phyloP scores from a whole-genome alignment of 768 basidiomycete species.

The Rhodosporidiobolus odoratus region DNA sequence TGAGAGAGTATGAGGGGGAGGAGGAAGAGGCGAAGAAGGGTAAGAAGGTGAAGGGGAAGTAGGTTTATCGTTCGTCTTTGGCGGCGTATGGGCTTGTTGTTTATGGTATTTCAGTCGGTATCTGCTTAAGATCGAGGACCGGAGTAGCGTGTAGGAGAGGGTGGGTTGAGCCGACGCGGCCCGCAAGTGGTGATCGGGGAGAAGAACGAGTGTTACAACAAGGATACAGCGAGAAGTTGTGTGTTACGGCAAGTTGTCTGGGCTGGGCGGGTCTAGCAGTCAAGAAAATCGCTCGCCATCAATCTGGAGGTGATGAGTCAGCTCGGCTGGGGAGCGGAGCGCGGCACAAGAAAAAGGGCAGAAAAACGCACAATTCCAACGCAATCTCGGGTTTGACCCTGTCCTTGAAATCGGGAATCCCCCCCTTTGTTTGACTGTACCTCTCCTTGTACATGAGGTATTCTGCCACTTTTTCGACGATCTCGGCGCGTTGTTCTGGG shows the following conservation, averaged over 20 bases:
- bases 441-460: conserved; percentile 39
- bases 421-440: conserved; percentile 26
- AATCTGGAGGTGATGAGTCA: neutral
- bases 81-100: too few relatives aligned
- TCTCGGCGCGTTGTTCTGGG: conserved; percentile 29
- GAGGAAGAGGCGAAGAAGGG: neutral
- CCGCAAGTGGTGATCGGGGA: too few relatives aligned
- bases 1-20: conserved; percentile 66
- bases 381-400: conserved; percentile 36
- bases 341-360: neutral
- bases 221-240: too few relatives aligned
- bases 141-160: too few relatives aligned
- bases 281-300: conserved; percentile 34
- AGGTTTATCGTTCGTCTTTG: too few relatives aligned
- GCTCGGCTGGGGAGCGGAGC: neutral
- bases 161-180: too few relatives aligned
- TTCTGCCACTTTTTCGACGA: conserved; percentile 36
- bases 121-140: too few relatives aligned
- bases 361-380: conserved; percentile 33
- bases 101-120: too few relatives aligned
- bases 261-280: conserved; percentile 24
- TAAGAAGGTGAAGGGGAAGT: neutral
- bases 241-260: neutral
- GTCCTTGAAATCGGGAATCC: conserved; percentile 35
- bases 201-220: too few relatives aligned